A percentile compares a stretch with the other conserved stretches of the same genome.
Conservation (phyloP, 1,139 yeast genomes). For the Taiozyma sp. region DNA sequence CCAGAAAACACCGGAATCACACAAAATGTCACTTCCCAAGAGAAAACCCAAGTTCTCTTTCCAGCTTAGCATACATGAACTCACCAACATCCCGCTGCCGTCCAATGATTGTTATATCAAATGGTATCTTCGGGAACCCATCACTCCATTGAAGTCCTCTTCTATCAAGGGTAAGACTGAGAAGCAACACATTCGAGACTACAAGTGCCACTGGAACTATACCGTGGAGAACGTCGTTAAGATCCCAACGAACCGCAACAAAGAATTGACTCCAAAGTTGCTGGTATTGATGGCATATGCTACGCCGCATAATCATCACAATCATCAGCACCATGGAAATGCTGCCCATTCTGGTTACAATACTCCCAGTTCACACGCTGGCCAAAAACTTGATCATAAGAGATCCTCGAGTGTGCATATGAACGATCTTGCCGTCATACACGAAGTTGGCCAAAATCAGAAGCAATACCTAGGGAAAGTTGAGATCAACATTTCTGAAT, state of each 20-base stretch:
- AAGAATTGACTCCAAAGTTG: constrained; percentile 30
- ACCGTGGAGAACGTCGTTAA: constrained; percentile 33
- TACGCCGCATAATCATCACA: constrained; percentile 4
- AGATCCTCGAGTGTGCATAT: neutral
- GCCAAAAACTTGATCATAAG: neutral
- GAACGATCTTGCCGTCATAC: neutral
- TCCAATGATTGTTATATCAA: constrained; percentile 66
- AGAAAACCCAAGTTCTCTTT: constrained; percentile 51
- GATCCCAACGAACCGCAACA: constrained; percentile 34
- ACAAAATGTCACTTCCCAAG: constrained; percentile 1
- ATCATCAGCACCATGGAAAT: neutral
- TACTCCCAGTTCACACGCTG: neutral
- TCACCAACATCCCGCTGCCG: constrained; percentile 79
- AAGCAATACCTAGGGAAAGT: constrained; percentile 51
- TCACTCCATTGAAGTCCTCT: constrained; percentile 19
- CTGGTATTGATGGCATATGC: constrained; percentile 31
- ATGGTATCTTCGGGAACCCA: constrained; percentile 45
- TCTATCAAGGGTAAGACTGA: constrained; percentile 42
- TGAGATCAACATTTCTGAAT: constrained; percentile 69
- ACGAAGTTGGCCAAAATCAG: constrained; percentile 11
- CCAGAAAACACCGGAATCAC: neutral
- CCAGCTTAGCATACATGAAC: constrained; percentile 56
- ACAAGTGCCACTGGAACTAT: constrained; percentile 47
- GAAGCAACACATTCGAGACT: constrained; percentile 39
- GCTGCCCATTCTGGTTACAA: constrained; percentile 1